A percentile compares a stretch with the other conserved stretches of the same genome.
Evolutionary conservation across 257 asterid species (phyloP).

Genomic region (Jasminum sambac): DNA sequence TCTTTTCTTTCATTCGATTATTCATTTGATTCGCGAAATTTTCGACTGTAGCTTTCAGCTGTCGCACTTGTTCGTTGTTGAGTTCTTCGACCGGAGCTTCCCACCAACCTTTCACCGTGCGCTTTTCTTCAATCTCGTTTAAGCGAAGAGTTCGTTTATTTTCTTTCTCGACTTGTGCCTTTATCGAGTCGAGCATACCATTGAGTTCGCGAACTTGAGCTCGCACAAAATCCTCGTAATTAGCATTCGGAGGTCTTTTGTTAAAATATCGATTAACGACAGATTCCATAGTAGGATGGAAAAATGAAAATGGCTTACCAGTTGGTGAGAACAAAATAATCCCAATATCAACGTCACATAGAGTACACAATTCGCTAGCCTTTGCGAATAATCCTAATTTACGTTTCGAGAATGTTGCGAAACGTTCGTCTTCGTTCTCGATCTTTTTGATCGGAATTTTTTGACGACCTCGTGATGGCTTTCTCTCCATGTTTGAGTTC

Average conservation of each 20-base stretch:
- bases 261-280: not conserved
- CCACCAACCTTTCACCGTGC: slow-evolving; percentile 3
- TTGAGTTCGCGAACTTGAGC: slow-evolving; percentile 25
- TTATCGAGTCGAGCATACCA: slow-evolving; percentile 1
- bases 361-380: slow-evolving; percentile 34
- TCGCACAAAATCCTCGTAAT: slow-evolving; percentile 27
- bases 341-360: slow-evolving; percentile 33
- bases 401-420: slow-evolving; percentile 35
- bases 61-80: slow-evolving; percentile 6
- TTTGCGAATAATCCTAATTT: slow-evolving; percentile 29
- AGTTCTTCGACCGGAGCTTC: slow-evolving; percentile 2
- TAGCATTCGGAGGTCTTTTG: not conserved
- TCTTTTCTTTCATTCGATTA: not conserved
- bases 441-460: slow-evolving; percentile 32
- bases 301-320: slow-evolving; percentile 46
- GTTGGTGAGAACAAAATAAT: slow-evolving; percentile 37
- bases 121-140: not conserved
- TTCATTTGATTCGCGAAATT: not conserved
- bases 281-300: slow-evolving; percentile 38
- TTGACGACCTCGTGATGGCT: slow-evolving; percentile 31
- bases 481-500: slow-evolving; percentile 24
- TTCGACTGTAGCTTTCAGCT: not conserved
- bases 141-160: slow-evolving; percentile 18
- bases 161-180: slow-evolving; percentile 18
- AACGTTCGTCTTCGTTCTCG: slow-evolving; percentile 17